A percentile compares a stretch with the other conserved stretches of the same genome.
Evolutionary conservation across 2,329 filamentous ascomycete genomes (phyloP).

Genomic region (Aspergillus oerlinghausenensis): DNA sequence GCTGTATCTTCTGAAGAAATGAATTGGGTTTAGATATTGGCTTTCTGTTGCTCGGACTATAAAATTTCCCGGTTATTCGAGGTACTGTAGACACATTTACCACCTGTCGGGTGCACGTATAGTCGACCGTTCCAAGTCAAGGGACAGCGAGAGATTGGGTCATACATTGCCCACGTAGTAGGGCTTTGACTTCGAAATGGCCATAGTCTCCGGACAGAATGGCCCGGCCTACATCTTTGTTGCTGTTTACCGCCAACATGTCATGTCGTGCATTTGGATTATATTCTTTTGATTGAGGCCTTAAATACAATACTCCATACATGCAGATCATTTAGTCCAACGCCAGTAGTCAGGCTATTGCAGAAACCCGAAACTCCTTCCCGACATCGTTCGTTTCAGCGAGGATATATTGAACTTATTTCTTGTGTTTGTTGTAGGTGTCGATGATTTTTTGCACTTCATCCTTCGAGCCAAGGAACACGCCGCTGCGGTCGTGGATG

Average conservation of each 20-base stretch:
- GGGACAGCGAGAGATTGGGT: too few species aligned
- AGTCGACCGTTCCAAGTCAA: too few species aligned
- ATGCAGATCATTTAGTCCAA: conserved; percentile 1
- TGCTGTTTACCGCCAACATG: background rate
- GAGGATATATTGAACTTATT: conserved; percentile 16
- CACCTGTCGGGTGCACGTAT: too few species aligned
- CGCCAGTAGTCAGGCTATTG: background rate
- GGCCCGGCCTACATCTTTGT: background rate
- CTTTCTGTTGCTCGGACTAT: background rate
- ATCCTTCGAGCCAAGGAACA: conserved; percentile 91
- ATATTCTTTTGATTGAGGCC: background rate
- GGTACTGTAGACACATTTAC: background rate
- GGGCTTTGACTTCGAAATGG: background rate
- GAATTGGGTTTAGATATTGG: conserved; percentile 4
- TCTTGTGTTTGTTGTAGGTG: conserved; percentile 58
- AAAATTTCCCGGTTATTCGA: background rate
- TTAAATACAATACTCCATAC: background rate
- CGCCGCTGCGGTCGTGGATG: conserved; percentile 93
- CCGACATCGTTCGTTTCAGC: conserved; percentile 3
- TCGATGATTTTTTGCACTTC: conserved; percentile 94
- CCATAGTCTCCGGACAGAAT: background rate
- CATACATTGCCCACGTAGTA: background rate
- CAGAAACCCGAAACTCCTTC: conserved; percentile 6
- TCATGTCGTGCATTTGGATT: background rate
- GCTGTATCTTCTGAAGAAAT: conserved; percentile 4